phyloP scores from a whole-genome alignment of 441 rosid genomes.

The Corymbia calophylla region DNA sequence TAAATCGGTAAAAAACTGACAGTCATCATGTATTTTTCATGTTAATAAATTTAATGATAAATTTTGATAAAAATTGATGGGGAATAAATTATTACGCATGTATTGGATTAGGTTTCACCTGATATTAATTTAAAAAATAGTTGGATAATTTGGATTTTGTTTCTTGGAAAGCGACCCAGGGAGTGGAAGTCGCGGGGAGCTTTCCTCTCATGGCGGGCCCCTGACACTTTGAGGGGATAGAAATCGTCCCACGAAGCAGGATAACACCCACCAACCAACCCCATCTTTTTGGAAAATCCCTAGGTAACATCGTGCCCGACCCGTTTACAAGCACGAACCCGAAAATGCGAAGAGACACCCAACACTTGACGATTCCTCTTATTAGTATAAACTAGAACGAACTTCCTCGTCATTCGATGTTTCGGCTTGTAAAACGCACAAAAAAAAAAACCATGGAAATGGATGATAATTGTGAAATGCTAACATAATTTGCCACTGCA shows the following conservation, averaged over 20 bases:
- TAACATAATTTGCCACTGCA: not conserved
- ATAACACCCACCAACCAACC: not conserved
- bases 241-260: not conserved
- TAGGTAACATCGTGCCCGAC: not conserved
- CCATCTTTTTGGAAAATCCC: not conserved
- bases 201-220: not conserved
- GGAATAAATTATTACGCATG: no score
- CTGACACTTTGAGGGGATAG: not conserved
- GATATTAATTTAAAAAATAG: no score
- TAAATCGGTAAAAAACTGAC: no score
- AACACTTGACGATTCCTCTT: not conserved
- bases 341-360: not conserved
- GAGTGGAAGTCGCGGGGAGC: not conserved
- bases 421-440: not conserved
- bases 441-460: not conserved
- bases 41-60: no score
- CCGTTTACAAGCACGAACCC: not conserved
- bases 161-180: not conserved
- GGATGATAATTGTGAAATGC: not conserved
- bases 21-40: no score
- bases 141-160: not conserved
- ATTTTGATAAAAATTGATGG: no score
- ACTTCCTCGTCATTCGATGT: not conserved
- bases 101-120: no score
- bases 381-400: not conserved